These are phyloP conservation scores for Serendipita vermifera DNA, from an alignment of 768 basidiomycete genomes.

Conservation along the genomic window DNA sequence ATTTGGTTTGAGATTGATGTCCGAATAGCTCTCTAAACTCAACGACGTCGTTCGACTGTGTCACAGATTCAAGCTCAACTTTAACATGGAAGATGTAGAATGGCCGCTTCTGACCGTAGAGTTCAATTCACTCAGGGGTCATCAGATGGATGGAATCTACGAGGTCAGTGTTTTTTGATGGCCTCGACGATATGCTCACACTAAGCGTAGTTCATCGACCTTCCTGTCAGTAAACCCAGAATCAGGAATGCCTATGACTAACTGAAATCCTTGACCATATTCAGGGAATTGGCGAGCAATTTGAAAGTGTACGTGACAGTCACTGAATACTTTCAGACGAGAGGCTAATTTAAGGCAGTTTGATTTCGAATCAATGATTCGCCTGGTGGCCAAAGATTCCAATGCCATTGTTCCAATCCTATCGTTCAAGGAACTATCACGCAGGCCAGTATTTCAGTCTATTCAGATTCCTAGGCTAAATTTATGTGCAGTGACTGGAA, in stretches of 20 bases:
- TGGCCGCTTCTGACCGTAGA: slow-evolving; percentile 5
- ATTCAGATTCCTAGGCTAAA: no score
- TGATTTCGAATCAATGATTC: slow-evolving; percentile 6
- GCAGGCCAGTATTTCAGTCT: neutral
- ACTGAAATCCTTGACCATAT: no score
- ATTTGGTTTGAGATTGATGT: no score
- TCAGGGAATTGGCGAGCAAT: slow-evolving; percentile 2
- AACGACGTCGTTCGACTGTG: slow-evolving; percentile 7
- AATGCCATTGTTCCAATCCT: slow-evolving; percentile 4
- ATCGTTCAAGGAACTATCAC: slow-evolving; percentile 5
- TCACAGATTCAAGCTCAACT: neutral
- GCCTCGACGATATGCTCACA: neutral
- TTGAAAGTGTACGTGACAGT: neutral
- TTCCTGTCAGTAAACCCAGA: no score
- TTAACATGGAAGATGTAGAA: slow-evolving; percentile 3
- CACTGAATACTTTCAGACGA: no score
- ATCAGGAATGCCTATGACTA: no score
- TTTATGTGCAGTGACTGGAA: slow-evolving; percentile 7
- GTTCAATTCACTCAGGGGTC: slow-evolving; percentile 2
- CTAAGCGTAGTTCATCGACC: neutral
- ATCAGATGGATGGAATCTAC: neutral
- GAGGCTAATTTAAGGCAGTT: no score
- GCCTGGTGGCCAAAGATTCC: slow-evolving; percentile 6
- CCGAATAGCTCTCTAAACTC: neutral
- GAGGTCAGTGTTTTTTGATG: neutral